Evolutionary conservation across 345 rosid species (phyloP).

Genomic region (Citrus unshiu): DNA sequence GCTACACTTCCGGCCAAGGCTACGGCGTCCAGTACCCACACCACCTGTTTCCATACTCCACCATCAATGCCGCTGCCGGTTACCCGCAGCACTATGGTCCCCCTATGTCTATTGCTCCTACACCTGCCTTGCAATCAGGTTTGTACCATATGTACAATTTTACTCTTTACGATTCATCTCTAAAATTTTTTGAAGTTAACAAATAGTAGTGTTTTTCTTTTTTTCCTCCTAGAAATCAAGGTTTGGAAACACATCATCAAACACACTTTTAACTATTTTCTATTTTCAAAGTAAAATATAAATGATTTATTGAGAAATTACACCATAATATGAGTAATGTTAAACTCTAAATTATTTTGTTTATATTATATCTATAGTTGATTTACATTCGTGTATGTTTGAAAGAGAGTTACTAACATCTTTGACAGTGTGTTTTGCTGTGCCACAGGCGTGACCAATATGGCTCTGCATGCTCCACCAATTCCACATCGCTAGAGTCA

Average conservation of each 20-base stretch:
- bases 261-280: too few species aligned
- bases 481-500: conserved; percentile 59
- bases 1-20: conserved; percentile 56
- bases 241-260: too few species aligned
- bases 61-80: conserved; percentile 50
- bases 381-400: neutral
- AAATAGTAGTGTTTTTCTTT: too few species aligned
- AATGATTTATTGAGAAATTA: too few species aligned
- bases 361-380: neutral
- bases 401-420: conserved; percentile 43
- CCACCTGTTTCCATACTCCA: conserved; percentile 70
- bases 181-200: neutral
- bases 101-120: conserved; percentile 78
- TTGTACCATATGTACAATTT: conserved; percentile 1
- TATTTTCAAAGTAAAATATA: too few species aligned
- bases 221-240: too few species aligned
- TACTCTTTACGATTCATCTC: neutral
- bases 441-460: conserved; percentile 85
- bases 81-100: conserved; percentile 72
- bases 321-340: too few species aligned
- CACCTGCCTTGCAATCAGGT: conserved; percentile 86
- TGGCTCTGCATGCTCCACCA: conserved; percentile 60
- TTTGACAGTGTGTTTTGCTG: conserved; percentile 98
- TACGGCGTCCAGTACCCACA: conserved; percentile 71
- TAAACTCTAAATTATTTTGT: too few species aligned